These are phyloP conservation scores for Trifolium repens DNA, from an alignment of 306 rosid genomes.

Conservation along the genomic window DNA sequence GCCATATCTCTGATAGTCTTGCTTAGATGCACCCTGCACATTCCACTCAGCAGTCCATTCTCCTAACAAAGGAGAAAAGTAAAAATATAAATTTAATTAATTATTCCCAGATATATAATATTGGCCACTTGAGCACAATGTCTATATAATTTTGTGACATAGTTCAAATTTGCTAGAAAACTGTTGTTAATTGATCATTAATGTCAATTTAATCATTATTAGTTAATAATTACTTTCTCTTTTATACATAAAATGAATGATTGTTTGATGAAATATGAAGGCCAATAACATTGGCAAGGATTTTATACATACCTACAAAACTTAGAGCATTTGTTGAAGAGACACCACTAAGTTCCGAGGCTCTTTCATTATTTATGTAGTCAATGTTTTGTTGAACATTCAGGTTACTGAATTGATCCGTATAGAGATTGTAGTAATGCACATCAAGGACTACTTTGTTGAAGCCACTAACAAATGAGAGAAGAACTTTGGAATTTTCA, in stretches of 20 bases:
- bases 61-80: constrained; percentile 27
- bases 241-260: too few species aligned
- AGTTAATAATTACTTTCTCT: too few species aligned
- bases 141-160: too few species aligned
- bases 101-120: not conserved
- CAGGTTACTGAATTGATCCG: constrained; percentile 20
- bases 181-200: too few species aligned
- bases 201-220: too few species aligned
- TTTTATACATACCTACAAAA: constrained; percentile 49
- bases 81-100: not conserved
- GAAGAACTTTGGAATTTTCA: constrained; percentile 46
- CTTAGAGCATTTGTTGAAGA: constrained; percentile 55
- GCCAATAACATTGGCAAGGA: not conserved
- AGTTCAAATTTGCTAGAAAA: too few species aligned
- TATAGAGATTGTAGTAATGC: constrained; percentile 59
- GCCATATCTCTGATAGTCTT: constrained; percentile 46
- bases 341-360: constrained; percentile 41
- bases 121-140: too few species aligned
- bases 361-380: constrained; percentile 51
- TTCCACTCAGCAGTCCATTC: constrained; percentile 55
- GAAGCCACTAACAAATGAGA: constrained; percentile 44
- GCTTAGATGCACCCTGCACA: constrained; percentile 22
- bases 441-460: constrained; percentile 50
- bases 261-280: not conserved
- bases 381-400: constrained; percentile 52